Evolutionary conservation across 257 asterid genomes (phyloP), one percentile per base, ranked within the genome.

Genomic region (Solanum paucissectum): DNA sequence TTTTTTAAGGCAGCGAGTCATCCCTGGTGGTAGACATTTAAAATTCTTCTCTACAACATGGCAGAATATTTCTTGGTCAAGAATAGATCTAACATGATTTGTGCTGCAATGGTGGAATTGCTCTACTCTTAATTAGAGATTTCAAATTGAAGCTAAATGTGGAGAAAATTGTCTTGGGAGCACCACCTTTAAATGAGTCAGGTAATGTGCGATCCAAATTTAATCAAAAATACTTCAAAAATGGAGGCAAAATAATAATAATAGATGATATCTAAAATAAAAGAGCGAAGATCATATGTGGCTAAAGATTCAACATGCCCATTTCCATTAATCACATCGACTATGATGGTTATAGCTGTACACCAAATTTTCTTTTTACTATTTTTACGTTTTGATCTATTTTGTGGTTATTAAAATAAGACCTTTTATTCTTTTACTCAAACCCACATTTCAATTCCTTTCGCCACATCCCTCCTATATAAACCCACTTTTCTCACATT

Each of bases 221-320:
- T 55, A 55, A 7, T 7, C 1, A 7, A 1, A 18, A 1, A 55
- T 55, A 55, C 4, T 55, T 0, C 0, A 0, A 55, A 52, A 4
- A 55, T 55, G n/a, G 2, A 55, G 11, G 1, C 2, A 55, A 55
- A 18, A 55, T 0, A 46, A 55, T 52, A 6, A 55, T 2, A 20
- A 7, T 18, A 55, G 5, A 68, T 27, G 11, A 68, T 27, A 69
- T 29, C 75, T 29, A n/a, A 25, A 66, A 25, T 68, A 7, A 68
- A 68, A 68, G 11, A 13, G 32, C 7, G 0, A 60, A 23, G 29
- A 60, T 60, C n/a, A 58, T 58, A 3, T 58, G 74, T 27, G 23
- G 75, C 75, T 49, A 49, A 49, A 49, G 58, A 49, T 49, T 49
- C 58, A 49, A 49, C 75, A 12, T 34, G 8, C 9, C 14, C 73